Conservation (phyloP, 805 yeast genomes). For the Jamesozyma gamospora region DNA sequence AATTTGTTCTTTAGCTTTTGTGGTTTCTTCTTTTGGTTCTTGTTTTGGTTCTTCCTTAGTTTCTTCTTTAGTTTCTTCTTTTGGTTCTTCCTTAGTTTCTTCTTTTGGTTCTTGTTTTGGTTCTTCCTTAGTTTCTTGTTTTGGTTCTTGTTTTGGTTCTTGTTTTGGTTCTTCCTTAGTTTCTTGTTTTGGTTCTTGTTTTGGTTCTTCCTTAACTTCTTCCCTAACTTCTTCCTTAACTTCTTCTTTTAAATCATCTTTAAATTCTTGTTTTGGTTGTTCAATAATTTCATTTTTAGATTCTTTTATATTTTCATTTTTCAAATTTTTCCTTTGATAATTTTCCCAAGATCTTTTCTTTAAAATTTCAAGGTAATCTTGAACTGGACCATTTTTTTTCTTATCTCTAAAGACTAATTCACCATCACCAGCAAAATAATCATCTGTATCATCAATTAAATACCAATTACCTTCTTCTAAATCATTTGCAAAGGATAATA, state of each 20-base stretch:
- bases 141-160: not conserved
- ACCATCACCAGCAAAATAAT: conserved; percentile 63
- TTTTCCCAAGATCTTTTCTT: conserved; percentile 27
- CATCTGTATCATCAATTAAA: conserved; percentile 55
- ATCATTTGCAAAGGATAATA: conserved; percentile 75
- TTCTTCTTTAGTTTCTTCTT: conserved; percentile 2
- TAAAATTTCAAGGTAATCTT: conserved; percentile 33
- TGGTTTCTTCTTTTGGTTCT: not conserved
- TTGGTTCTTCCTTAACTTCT: conserved; percentile 4
- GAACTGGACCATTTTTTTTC: conserved; percentile 38
- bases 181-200: conserved; percentile 2
- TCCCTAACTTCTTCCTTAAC: conserved; percentile 4
- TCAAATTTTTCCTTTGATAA: conserved; percentile 6
- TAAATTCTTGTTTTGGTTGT: not conserved
- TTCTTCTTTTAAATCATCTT: conserved; percentile 1
- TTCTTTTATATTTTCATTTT: not conserved
- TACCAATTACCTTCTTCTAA: conserved; percentile 75
- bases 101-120: conserved; percentile 2
- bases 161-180: conserved; percentile 3
- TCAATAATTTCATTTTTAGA: not conserved
- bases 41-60: conserved; percentile 1
- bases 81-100: conserved; percentile 2
- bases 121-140: conserved; percentile 8
- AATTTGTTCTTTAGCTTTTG: conserved; percentile 3
- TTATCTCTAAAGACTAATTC: conserved; percentile 62